Base-by-base conservation (phyloP, 1,284 basidiomycete genomes). In the Marasmius tenuissimus region DNA sequence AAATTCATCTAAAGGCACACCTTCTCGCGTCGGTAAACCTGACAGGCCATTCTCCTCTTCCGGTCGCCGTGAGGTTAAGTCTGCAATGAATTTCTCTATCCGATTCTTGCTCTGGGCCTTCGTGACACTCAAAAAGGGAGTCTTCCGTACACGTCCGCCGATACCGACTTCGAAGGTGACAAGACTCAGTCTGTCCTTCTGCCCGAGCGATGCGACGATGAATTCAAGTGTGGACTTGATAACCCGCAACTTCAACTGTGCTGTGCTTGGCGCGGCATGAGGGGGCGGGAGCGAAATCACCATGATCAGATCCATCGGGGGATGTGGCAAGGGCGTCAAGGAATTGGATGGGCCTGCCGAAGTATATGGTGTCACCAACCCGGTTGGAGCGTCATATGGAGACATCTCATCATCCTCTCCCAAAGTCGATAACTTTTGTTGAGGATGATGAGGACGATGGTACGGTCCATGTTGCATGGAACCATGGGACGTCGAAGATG, bases 301-400 rank as follows among this genome's bases (percentile, higher is more conserved):
- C 58, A 98, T 83, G 69, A 98, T 93, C 58, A 99, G 83, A 73
- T 99, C 97, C 68, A 97, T 80, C 0, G 95, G 85, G 0, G 96
- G 90, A 72, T 98, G 96, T 16, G 87, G 84, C 3, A 96, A 84
- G 8, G 92, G 92, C 0, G 85, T 78, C 45, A 93, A 83, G 33
- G 87, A 89, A 74, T 93, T 93, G 49, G 87, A 90, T 33, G 90
- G 87, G 7, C 87, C 90, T 20, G 84, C 78, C n/a, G 88, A 88
- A 52, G 87, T 82, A 71, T 92, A 86, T 8, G 91, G 91, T n/a
- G 89, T 84, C 33, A 92, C 88, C 56, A 88, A 75, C 20, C 83
- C 75, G 16, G 82, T 78, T 5, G 85, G 81, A 7, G 78, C 77
- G 61, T 84, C 81, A 68, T 88, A 89, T 49, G 76, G 74, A 63